A percentile compares a stretch with the other conserved stretches of the same genome.
Conservation (phyloP, 192 early-diverging fungal species). For the Rhizophagus clarus region DNA sequence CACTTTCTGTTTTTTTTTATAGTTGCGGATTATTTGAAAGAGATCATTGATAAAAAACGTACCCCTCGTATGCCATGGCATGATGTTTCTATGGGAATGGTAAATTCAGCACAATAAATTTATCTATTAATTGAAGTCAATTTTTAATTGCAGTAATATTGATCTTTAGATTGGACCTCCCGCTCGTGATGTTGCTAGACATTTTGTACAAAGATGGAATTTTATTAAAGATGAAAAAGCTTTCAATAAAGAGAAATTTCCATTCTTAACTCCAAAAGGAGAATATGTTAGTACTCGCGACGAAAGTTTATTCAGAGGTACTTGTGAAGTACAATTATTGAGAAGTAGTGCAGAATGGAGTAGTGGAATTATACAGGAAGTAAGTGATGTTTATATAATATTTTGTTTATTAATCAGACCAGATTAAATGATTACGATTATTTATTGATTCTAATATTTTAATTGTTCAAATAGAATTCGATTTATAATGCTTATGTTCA, state of each 20-base stretch:
- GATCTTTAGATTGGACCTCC: slow-evolving; percentile 63
- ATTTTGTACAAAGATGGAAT: slow-evolving; percentile 89
- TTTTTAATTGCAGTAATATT: slow-evolving; percentile 2
- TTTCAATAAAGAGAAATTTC: slow-evolving; percentile 54
- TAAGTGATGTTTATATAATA: not conserved
- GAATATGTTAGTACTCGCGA: slow-evolving; percentile 59
- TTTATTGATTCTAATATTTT: slow-evolving; percentile 2
- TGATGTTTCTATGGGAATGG: slow-evolving; percentile 78
- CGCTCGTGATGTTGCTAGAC: slow-evolving; percentile 77
- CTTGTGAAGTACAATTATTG: slow-evolving; percentile 65
- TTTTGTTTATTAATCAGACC: not conserved
- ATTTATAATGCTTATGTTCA: slow-evolving; percentile 81
- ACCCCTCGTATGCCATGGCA: slow-evolving; percentile 89
- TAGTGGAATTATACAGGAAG: slow-evolving; percentile 61
- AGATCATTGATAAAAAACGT: slow-evolving; percentile 50
- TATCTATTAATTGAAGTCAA: not conserved
- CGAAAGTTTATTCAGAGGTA: slow-evolving; percentile 55
- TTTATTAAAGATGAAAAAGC: slow-evolving; percentile 76
- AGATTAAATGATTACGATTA: not conserved
- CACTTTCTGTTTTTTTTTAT: not conserved
- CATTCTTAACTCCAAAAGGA: slow-evolving; percentile 69
- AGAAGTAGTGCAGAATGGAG: slow-evolving; percentile 71
- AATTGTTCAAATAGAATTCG: slow-evolving; percentile 49
- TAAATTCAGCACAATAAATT: slow-evolving; percentile 29
- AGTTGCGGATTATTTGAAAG: slow-evolving; percentile 33